A percentile compares a stretch with the other conserved stretches of the same genome.
phyloP scores from a whole-genome alignment of 2,329 filamentous ascomycete species.

The Botrytis elliptica region DNA sequence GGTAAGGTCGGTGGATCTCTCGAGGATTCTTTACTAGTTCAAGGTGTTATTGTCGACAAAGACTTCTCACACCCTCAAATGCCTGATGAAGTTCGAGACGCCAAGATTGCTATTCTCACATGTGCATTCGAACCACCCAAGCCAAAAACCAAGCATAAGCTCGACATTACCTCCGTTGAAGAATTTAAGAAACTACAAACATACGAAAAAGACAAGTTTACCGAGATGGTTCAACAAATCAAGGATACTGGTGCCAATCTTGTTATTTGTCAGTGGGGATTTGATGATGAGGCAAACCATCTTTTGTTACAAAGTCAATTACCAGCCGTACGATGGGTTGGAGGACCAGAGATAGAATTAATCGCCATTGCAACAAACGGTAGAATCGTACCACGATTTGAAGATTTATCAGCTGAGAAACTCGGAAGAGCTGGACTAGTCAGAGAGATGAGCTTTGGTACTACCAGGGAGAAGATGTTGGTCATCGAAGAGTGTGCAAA shows the following conservation, averaged over 20 bases:
- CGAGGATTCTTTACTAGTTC: slow-evolving; percentile 91
- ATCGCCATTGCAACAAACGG: slow-evolving; percentile 99
- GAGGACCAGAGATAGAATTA: slow-evolving; percentile 95
- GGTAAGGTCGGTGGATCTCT: slow-evolving; percentile 94
- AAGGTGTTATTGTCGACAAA: slow-evolving; percentile 98
- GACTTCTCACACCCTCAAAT: slow-evolving; percentile 99
- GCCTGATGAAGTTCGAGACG: slow-evolving; percentile 91
- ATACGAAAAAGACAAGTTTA: slow-evolving; percentile 95
- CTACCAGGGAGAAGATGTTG: slow-evolving; percentile 98
- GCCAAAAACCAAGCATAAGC: slow-evolving; percentile 99
- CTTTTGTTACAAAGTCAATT: slow-evolving; percentile 93
- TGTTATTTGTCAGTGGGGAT: slow-evolving; percentile 98
- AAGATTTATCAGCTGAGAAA: slow-evolving; percentile 89
- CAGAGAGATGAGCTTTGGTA: slow-evolving; percentile 93
- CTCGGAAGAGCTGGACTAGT: slow-evolving; percentile 87
- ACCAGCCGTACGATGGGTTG: slow-evolving; percentile 95
- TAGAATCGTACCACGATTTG: slow-evolving; percentile 94
- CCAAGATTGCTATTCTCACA: slow-evolving; percentile 95
- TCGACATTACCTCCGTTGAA: slow-evolving; percentile 94
- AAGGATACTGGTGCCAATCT: slow-evolving; percentile 97
- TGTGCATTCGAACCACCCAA: slow-evolving; percentile 98
- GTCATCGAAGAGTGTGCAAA: slow-evolving; percentile 99
- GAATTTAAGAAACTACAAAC: slow-evolving; percentile 97
- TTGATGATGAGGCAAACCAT: slow-evolving; percentile 98
- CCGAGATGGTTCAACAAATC: slow-evolving; percentile 98